phyloP scores from a whole-genome alignment of 805 yeast species.

The Pichia insulana region DNA sequence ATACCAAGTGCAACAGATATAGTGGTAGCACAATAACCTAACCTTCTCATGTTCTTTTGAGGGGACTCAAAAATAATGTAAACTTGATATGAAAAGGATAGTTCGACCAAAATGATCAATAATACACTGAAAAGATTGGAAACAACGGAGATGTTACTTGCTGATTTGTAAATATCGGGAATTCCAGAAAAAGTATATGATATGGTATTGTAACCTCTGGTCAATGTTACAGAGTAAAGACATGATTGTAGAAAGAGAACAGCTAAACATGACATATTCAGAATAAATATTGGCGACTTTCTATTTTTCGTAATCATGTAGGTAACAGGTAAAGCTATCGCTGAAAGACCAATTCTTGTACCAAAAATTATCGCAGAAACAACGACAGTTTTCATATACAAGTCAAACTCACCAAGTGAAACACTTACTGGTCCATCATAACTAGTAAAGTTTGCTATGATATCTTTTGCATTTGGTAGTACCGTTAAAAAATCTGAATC shows the following conservation, averaged over 20 bases:
- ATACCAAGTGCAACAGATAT: constrained; percentile 39
- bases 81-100: constrained; percentile 64
- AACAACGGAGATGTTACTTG: constrained; percentile 47
- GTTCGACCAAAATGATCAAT: constrained; percentile 51
- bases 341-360: constrained; percentile 49
- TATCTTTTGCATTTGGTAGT: constrained; percentile 12
- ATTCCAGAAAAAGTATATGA: constrained; percentile 41
- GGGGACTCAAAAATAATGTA: constrained; percentile 60
- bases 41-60: constrained; percentile 28
- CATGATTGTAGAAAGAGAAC: constrained; percentile 52
- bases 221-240: constrained; percentile 45
- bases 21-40: constrained; percentile 33
- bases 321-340: constrained; percentile 36
- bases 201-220: constrained; percentile 43
- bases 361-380: constrained; percentile 44
- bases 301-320: constrained; percentile 43
- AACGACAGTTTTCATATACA: constrained; percentile 25
- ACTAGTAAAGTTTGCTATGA: constrained; percentile 33
- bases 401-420: constrained; percentile 36
- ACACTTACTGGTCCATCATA: constrained; percentile 32
- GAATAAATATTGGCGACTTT: constrained; percentile 61
- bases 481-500: neutral
- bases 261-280: constrained; percentile 56
- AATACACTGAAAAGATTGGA: constrained; percentile 53
- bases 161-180: constrained; percentile 29